Base-by-base conservation (phyloP, 306 rosid species). In the Leucaena leucocephala region DNA sequence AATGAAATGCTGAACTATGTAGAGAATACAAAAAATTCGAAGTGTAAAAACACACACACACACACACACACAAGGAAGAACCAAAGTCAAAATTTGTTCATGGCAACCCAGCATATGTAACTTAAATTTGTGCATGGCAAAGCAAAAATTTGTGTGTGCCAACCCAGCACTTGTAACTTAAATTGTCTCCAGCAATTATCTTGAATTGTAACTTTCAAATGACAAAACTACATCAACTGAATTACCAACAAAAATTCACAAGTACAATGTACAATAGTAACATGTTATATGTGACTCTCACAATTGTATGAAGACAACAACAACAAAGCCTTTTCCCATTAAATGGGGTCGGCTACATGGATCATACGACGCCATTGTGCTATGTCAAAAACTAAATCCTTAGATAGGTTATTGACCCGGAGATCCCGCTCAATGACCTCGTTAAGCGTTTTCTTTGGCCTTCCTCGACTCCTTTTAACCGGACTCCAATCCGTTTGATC, bases 171-270 rank as follows among this genome's bases (percentile, higher is more conserved):
- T 57, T 7, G 4, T 22, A 9, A 58, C 14, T 9, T 22, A 22
- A 57, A 58, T 21, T 10, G 36, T 65, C 74, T 10, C 22, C 12
- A 16, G 22, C 48, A 46, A 48, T 49, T 46, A 50, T 10, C 57
- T 48, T 36, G 33, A 21, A 71, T 38, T 72, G 15, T 62, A 52
- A 62, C 66, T 21, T 21, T 33, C 17, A 34, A 35, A 71, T 5
- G 38, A 22, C 82, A 40, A 42, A 40, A 39, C 67, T 33, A 17
- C 22, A 54, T 66, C 2, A 64, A 65, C 50, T 74, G 36, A 58
- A 27, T 58, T 58, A 67, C 42, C 39, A 34, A 35, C 19, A 66
- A 55, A 43, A 19, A 62, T 68, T 64, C 50, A 80, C 40, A 27
- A 42, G 14, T 16, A 12, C 11, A 21, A 14, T 43, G 67, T 74